Percentiles rank a stretch among this genome's conserved stretches.
phyloP scores from a whole-genome alignment of 352 stramenopile species.

The Pythium scleroteichum region DNA sequence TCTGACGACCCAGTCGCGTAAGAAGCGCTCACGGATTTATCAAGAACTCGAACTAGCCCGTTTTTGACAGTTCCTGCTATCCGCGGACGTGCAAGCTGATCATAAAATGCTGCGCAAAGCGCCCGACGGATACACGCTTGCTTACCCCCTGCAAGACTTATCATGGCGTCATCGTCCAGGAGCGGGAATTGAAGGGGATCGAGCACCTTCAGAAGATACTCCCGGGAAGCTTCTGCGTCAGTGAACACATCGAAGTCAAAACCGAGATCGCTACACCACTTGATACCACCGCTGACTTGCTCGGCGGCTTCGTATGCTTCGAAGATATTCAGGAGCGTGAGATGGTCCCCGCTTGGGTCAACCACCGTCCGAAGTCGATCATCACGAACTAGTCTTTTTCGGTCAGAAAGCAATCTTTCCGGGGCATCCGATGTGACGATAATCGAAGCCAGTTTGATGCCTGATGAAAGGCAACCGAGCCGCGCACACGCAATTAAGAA shows the following conservation, averaged over 20 bases:
- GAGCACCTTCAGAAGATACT: constrained; percentile 30
- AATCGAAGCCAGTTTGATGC: constrained; percentile 26
- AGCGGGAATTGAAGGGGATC: constrained; percentile 21
- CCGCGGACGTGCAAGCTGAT: constrained; percentile 23
- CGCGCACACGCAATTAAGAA: constrained; percentile 28
- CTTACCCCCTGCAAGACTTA: not conserved
- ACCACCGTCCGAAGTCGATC: constrained; percentile 1
- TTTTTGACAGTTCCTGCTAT: constrained; percentile 5
- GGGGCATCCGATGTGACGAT: constrained; percentile 20
- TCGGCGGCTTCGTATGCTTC: constrained; percentile 25
- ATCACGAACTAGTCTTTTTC: not conserved
- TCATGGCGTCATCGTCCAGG: constrained; percentile 11
- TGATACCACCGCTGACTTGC: constrained; percentile 2
- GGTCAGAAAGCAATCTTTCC: constrained; percentile 23
- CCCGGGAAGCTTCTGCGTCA: constrained; percentile 11
- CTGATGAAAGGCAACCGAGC: constrained; percentile 26
- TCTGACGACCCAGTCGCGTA: constrained; percentile 32
- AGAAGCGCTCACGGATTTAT: constrained; percentile 26
- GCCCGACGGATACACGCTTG: constrained; percentile 11
- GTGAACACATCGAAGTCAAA: constrained; percentile 28
- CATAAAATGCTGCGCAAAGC: constrained; percentile 27
- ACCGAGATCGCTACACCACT: constrained; percentile 19
- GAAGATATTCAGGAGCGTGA: constrained; percentile 32
- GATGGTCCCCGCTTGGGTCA: constrained; percentile 26
- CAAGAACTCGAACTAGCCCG: constrained; percentile 19